These are phyloP conservation scores for Penicillium manginii DNA, from an alignment of 495 filamentous ascomycete species.

Conservation along the genomic window DNA sequence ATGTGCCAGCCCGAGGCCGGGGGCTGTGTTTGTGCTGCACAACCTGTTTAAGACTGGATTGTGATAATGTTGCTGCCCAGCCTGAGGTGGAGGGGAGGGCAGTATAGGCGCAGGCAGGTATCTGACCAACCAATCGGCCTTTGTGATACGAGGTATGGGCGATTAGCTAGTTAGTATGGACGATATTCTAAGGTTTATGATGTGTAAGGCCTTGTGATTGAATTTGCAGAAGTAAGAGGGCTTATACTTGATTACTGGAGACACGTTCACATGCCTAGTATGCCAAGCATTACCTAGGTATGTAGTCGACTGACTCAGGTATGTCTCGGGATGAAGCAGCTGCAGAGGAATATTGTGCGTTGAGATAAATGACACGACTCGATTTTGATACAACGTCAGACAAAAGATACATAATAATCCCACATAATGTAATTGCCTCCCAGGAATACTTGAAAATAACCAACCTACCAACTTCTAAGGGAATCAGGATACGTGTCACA, in stretches of 20 bases:
- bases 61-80: background rate
- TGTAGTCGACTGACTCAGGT: no score
- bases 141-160: no score
- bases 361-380: background rate
- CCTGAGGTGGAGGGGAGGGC: background rate
- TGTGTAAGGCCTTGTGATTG: no score
- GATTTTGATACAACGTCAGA: background rate
- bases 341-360: background rate
- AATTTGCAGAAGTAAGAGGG: no score
- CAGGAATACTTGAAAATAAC: no score
- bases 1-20: slow-evolving; percentile 4
- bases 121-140: no score
- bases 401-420: background rate
- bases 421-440: background rate
- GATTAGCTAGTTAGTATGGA: no score
- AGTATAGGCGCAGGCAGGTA: background rate
- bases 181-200: background rate
- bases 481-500: background rate
- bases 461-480: background rate
- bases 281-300: background rate
- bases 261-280: background rate
- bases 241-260: no score
- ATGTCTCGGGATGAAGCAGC: background rate
- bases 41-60: background rate
- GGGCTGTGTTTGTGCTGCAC: slow-evolving; percentile 3